Base-by-base conservation (phyloP, 129 eudicot genomes). In the Flaveria robusta region DNA sequence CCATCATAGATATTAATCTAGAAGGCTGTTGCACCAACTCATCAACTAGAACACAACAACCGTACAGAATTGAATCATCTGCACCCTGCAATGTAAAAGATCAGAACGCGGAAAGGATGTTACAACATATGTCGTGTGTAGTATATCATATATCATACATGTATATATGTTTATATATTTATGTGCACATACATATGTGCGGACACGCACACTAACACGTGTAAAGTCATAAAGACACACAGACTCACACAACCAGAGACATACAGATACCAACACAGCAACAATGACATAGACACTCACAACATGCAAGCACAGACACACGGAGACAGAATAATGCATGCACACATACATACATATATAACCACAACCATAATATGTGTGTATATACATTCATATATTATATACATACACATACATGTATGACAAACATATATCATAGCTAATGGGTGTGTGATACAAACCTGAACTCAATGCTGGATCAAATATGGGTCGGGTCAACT, bases 11-110 rank as follows among this genome's bases (percentile, higher is more conserved):
- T 71, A 95, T 81, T 84, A 95, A 88, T 72, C 92, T 87, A 59
- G 99, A 91, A 3, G 96, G 92, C 75, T 89, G 90, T 68, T 91
- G 97, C 45, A 95, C 87, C 29, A 95, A 74, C 83, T 95, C 99
- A 15, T 95, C 99, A 70, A 95, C 94, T 70, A 95, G 79, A 74
- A 95, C 93, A 82, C 99, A 95, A 79, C 97, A 95, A 74, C 99
- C 99, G 71, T 91, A 95, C 41, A 95, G 82, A 51, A 89, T 89
- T 80, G 99, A 91, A 77, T 88, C 87, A 91, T 95, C 99, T 82
- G 97, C 92, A 60, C 88, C 99, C 99, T 95, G 83, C 67, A 29
- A 29, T 50, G 58, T 68, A 34, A 76, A 58, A 68, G 65, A 74
- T 66, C 45, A 74, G 39, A 41, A 74, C 50, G 31, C 68, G 26